Conservation (phyloP, 2,329 filamentous ascomycete species). For the Septoria petroselini region DNA sequence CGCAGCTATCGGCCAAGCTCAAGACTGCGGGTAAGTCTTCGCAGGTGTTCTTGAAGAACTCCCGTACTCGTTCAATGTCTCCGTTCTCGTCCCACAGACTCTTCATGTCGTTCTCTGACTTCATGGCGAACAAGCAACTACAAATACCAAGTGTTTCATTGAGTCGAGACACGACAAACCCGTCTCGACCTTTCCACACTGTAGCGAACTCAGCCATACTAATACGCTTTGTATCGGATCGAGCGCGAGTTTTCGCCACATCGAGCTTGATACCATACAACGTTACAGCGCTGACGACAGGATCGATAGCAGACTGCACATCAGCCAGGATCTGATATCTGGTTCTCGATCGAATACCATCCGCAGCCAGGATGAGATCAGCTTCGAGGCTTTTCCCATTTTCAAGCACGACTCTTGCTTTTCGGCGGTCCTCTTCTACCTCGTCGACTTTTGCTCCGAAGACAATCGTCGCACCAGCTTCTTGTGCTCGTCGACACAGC, state of each 20-base stretch:
- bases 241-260: not conserved
- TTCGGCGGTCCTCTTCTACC: constrained; percentile 9
- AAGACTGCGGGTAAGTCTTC: constrained; percentile 5
- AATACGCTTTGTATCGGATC: constrained; percentile 4
- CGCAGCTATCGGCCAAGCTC: constrained; percentile 10
- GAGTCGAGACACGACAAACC: constrained; percentile 11
- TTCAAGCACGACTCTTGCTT: constrained; percentile 1
- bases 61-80: constrained; percentile 14
- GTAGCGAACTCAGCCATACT: constrained; percentile 5
- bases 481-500: constrained; percentile 1
- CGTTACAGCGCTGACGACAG: constrained; percentile 7
- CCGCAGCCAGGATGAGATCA: constrained; percentile 16
- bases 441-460: constrained; percentile 5
- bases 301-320: constrained; percentile 1
- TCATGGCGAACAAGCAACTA: constrained; percentile 9
- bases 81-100: constrained; percentile 16
- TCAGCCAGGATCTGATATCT: constrained; percentile 10
- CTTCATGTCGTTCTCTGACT: constrained; percentile 9
- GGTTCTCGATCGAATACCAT: constrained; percentile 12
- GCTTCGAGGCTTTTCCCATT: constrained; percentile 5
- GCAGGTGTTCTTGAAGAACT: constrained; percentile 12
- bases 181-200: constrained; percentile 11
- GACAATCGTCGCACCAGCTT: constrained; percentile 1
- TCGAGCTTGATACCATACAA: constrained; percentile 8
- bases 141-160: constrained; percentile 3